phyloP scores from a whole-genome alignment of 176 grass and related monocot species.

The Saccharum officinarum region DNA sequence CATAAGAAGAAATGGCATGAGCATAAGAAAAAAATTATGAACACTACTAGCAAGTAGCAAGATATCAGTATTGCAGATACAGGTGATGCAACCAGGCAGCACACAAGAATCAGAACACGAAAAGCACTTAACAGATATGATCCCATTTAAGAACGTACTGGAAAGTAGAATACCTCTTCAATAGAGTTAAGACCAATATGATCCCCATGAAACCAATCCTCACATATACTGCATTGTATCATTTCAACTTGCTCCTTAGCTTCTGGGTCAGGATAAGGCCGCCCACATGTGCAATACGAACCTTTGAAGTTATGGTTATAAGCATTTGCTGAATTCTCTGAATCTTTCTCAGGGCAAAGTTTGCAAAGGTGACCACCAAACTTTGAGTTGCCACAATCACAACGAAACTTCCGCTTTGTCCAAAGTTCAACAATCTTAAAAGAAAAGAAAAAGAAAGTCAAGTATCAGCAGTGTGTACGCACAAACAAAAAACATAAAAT shows the following conservation, averaged over 20 bases:
- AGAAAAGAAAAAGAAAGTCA: neutral
- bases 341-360: slow-evolving; percentile 76
- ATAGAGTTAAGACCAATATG: slow-evolving; percentile 80
- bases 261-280: slow-evolving; percentile 98
- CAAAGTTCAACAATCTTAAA: slow-evolving; percentile 90
- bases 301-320: slow-evolving; percentile 99
- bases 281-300: slow-evolving; percentile 82
- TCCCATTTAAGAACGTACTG: slow-evolving; percentile 10
- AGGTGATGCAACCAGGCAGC: neutral
- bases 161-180: slow-evolving; percentile 61
- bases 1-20: neutral
- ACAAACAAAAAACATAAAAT: neutral
- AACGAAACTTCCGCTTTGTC: slow-evolving; percentile 92
- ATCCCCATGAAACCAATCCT: slow-evolving; percentile 97
- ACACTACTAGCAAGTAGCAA: neutral
- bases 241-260: slow-evolving; percentile 87
- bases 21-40: neutral
- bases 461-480: slow-evolving; percentile 2
- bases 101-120: neutral
- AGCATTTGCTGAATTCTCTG: slow-evolving; percentile 65
- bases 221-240: slow-evolving; percentile 98
- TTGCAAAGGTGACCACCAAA: slow-evolving; percentile 75
- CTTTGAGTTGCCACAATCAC: slow-evolving; percentile 95
- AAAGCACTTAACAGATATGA: slow-evolving; percentile 5
- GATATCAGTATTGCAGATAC: neutral